Evolutionary conservation across 345 rosid species (phyloP).

Genomic region (Linum tenue): DNA sequence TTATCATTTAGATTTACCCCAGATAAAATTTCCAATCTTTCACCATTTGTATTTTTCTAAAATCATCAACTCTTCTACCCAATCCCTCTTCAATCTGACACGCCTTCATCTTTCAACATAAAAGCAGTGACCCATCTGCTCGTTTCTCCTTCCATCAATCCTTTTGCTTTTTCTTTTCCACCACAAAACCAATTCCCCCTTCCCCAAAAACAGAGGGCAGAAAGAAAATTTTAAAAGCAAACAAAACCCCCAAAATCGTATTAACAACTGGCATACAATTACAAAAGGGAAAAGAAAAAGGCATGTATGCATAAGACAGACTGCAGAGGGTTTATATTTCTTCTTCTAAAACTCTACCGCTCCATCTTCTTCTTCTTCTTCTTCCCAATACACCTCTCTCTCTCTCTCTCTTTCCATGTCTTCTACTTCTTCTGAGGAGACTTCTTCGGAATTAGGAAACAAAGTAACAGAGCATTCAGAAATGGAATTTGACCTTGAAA

Average conservation of each 20-base stretch:
- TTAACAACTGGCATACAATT: not conserved
- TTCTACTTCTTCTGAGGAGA: not conserved
- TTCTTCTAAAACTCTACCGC: not conserved
- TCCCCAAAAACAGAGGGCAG: too few relatives aligned
- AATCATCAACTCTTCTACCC: not conserved
- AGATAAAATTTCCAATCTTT: too few relatives aligned
- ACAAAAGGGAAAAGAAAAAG: slow-evolving; percentile 17
- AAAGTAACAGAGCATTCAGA: slow-evolving; percentile 2
- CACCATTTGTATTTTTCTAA: too few relatives aligned
- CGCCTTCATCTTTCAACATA: not conserved
- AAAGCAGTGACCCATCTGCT: not conserved
- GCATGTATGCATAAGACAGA: slow-evolving; percentile 7
- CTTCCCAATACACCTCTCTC: slow-evolving; percentile 1
- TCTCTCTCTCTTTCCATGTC: slow-evolving; percentile 3
- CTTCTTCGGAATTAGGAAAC: not conserved
- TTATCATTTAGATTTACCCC: too few relatives aligned
- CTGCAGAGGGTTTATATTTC: not conserved
- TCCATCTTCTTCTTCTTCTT: not conserved
- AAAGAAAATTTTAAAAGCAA: too few relatives aligned
- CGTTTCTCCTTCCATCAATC: not conserved
- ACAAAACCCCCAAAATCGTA: not conserved
- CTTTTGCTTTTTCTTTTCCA: not conserved
- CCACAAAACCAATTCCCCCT: not conserved
- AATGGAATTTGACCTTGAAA: slow-evolving; percentile 74
- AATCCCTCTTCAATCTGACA: not conserved